Base-by-base conservation (phyloP, 129 eudicot genomes). In the Calendula officinalis region DNA sequence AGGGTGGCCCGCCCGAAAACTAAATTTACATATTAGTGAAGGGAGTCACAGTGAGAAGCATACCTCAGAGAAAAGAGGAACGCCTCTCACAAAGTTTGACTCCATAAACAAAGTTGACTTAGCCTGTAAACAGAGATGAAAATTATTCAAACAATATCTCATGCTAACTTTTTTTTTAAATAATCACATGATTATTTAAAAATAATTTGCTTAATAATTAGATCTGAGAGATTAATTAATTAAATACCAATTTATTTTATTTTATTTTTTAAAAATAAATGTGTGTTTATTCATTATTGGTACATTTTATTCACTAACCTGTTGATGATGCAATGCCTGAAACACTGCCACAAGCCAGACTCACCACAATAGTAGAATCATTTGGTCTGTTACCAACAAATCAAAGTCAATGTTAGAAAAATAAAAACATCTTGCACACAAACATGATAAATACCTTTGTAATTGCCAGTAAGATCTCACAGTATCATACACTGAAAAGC, bases 251-350 rank as follows among this genome's bases (percentile, higher is more conserved):
- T 62, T 53, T 43, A 49, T 67, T 50, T 61, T 63, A 56, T 41
- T 35, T 69, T 45, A 43, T 8, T 33, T 43, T 33, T n/a, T 46
- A 46, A 44, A 42, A 60, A 30, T 57, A 37, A 57, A 56, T n/a
- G 34, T 14, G 62, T n/a, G 44, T 37, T 13, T 17, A n/a, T n/a
- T n/a, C n/a, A n/a, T n/a, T n/a, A n/a, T 7, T 37, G 16, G 39
- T 36, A 36, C 47, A 53, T 68, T 55, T 6, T 13, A 58, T 56
- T 64, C 41, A 69, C 88, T 72, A 72, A 91, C 98, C 98, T 80
- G 98, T 80, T 61, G 98, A 91, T 80, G 98, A 78, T 40, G 96
- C 96, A 71, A 91, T 80, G 74, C 98, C 98, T 43, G 98, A 84
- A 68, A 91, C 76, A 76, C 98, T 84, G 64, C 98, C 98, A 83